Percentiles rank a stretch among this genome's conserved stretches.
Evolutionary conservation across 228 moss, liverwort and hornwort species (phyloP).

Genomic region (Sphagnum fallax): DNA sequence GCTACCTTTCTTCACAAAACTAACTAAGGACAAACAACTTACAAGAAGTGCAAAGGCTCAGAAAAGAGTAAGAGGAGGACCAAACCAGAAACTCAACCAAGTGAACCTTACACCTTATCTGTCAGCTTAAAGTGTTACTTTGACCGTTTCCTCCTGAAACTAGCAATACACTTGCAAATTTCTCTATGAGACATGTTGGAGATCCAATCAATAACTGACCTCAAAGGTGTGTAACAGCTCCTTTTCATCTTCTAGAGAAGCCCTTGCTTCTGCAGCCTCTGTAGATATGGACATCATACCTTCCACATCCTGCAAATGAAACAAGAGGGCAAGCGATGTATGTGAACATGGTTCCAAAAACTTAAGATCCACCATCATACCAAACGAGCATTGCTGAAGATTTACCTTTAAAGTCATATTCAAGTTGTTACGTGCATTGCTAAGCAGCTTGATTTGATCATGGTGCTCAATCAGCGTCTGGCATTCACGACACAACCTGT

Average conservation of each 20-base stretch:
- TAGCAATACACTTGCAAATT: no score
- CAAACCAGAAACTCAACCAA: no score
- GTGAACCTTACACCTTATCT: no score
- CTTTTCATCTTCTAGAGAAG: constrained; percentile 84
- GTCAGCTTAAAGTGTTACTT: no score
- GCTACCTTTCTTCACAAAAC: no score
- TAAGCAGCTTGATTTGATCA: constrained; percentile 96
- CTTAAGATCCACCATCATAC: background rate
- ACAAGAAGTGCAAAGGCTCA: no score
- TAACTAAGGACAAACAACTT: no score
- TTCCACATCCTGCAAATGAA: constrained; percentile 73
- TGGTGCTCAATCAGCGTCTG: constrained; percentile 99
- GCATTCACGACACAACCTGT: constrained; percentile 96
- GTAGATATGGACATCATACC: constrained; percentile 99
- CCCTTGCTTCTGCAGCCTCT: constrained; percentile 93
- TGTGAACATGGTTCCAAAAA: background rate
- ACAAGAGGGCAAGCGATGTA: background rate
- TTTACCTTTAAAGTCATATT: constrained; percentile 92
- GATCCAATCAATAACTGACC: constrained; percentile 22
- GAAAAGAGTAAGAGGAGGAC: no score
- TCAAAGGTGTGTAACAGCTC: constrained; percentile 93
- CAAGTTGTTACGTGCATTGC: constrained; percentile 97
- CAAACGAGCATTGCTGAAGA: background rate
- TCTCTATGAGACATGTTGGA: no score
- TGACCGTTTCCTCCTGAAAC: no score